phyloP scores from a whole-genome alignment of 2,329 filamentous ascomycete genomes.

The Sporothrix inflata region DNA sequence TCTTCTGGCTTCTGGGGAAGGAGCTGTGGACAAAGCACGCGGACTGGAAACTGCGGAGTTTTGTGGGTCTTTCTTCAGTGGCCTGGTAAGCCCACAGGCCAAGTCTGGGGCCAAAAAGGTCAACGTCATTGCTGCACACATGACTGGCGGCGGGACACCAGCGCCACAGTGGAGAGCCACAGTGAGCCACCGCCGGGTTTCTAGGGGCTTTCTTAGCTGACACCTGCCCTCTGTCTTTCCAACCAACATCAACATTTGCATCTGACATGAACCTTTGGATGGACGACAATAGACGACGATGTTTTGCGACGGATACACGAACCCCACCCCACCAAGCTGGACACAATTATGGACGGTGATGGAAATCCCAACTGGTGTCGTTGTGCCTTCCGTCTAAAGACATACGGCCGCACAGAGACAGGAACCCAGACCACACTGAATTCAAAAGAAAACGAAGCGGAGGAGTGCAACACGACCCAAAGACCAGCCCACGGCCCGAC shows the following conservation, averaged over 20 bases:
- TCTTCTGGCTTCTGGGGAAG: constrained; percentile 22
- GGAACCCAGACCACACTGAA: too few species aligned
- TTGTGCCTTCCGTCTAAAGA: too few species aligned
- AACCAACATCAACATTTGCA: too few species aligned
- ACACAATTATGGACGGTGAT: too few species aligned
- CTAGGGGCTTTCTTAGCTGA: background rate
- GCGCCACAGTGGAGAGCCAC: constrained; percentile 6
- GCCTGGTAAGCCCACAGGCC: constrained; percentile 1
- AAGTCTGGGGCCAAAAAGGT: constrained; percentile 1
- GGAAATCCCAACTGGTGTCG: too few species aligned
- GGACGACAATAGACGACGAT: too few species aligned
- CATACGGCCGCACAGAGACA: too few species aligned
- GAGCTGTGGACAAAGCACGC: constrained; percentile 16
- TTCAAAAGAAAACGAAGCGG: background rate
- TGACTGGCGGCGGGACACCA: constrained; percentile 17
- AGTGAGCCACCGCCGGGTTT: background rate
- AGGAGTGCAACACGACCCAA: background rate
- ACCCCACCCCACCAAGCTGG: too few species aligned
- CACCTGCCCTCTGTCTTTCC: background rate
- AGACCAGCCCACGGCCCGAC: background rate
- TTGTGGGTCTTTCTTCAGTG: constrained; percentile 22
- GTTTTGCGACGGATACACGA: too few species aligned
- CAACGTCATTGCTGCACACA: constrained; percentile 26
- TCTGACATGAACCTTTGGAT: too few species aligned
- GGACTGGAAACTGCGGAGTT: constrained; percentile 22